Percentiles rank a stretch among this genome's conserved stretches.
phyloP scores from a whole-genome alignment of 495 filamentous ascomycete genomes.

The Penicillium daleae region DNA sequence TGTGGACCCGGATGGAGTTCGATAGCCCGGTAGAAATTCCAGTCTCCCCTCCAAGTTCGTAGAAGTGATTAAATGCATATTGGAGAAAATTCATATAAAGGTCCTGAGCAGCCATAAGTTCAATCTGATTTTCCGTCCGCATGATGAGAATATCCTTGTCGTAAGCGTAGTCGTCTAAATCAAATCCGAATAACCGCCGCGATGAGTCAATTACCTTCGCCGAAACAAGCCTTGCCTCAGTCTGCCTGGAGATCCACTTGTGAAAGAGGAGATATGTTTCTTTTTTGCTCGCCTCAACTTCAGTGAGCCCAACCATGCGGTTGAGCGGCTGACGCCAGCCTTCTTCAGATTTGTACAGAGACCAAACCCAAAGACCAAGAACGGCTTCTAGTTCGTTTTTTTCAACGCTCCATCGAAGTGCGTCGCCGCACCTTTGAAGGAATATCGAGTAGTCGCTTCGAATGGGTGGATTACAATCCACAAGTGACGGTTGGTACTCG shows the following conservation, averaged over 20 bases:
- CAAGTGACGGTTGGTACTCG: conserved; percentile 17
- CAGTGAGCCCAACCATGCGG: conserved; percentile 35
- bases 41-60: conserved; percentile 26
- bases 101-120: conserved; percentile 44
- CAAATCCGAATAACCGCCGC: conserved; percentile 30
- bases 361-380: conserved; percentile 42
- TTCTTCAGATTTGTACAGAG: conserved; percentile 30
- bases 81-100: conserved; percentile 41
- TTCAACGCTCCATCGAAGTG: conserved; percentile 35
- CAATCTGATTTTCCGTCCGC: conserved; percentile 28
- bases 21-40: conserved; percentile 26
- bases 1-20: conserved; percentile 22
- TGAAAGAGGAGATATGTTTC: conserved; percentile 39
- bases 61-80: conserved; percentile 12
- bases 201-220: conserved; percentile 25
- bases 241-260: conserved; percentile 46
- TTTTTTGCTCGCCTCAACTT: conserved; percentile 24
- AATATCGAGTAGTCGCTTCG: conserved; percentile 25
- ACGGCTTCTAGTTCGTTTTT: conserved; percentile 38
- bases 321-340: conserved; percentile 24
- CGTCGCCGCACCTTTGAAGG: conserved; percentile 30
- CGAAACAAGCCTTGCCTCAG: conserved; percentile 32
- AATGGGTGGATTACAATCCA: conserved; percentile 1
- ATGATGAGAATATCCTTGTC: conserved; percentile 32
- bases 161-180: conserved; percentile 6